Base-by-base conservation (phyloP, 2,329 filamentous ascomycete genomes). In the Ophiostoma quercus region DNA sequence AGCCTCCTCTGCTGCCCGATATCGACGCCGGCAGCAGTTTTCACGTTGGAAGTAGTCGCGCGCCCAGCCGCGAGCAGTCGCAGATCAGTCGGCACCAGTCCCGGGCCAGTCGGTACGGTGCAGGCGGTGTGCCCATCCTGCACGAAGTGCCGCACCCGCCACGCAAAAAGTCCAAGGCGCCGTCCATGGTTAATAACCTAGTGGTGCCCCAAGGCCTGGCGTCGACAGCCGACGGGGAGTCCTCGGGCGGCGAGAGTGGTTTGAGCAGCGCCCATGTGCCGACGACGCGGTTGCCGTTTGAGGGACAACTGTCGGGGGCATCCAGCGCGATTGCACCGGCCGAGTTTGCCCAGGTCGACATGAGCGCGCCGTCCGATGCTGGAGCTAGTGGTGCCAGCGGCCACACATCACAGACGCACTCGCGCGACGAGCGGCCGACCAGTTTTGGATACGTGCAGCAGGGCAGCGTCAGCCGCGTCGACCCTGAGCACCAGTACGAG, bases 121-220 rank as follows among this genome's bases (percentile, higher is more conserved):
- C 67, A n/a, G 74, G 88, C 0, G 81, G 57, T 16, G 71, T 66
- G n/a, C 69, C 70, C 6, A 47, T 70, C 19, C 41, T 72, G 37
- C 12, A 60, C 19, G 67, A 71, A 6, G 51, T 71, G 3, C 71
- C 71, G 1, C 66, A 47, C 8, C 84, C 93, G 41, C 90, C 91
- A 2, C 84, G 90, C 39, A 92, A 90, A 79, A 92, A 66, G 89
- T 76, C 93, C 91, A 0, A 88, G 88, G 76, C 84, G 89, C 71
- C 57, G 68, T 4, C 14, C 39, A 47, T 47, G 43, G 39, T 11
- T 22, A 37, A 65, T 19, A 66, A 25, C 19, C 54, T 66, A 7
- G 63, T 47, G 0, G 37, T 47, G 4, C 65, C 65, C 9, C n/a
- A 39, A 39, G 65, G 65, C 65, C 37, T 66, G n/a, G 63, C 63